Evolutionary conservation across 1,284 basidiomycete genomes (phyloP).

Genomic region (Exobasidium cylindrosporum): DNA sequence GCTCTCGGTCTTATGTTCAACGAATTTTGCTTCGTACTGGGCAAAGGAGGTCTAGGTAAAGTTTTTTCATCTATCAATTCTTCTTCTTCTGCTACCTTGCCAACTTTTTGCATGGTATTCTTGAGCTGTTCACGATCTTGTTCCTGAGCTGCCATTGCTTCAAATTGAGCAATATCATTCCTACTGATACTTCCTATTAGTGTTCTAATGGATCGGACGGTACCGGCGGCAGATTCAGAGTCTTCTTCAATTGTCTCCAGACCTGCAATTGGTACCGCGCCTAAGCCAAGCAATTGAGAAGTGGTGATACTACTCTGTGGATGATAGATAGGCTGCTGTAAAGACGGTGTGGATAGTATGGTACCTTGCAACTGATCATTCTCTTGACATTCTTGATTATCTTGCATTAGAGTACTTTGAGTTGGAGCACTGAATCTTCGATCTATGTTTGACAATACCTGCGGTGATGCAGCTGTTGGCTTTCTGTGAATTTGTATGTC

Average conservation of each 20-base stretch:
- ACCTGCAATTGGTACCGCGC: slow-evolving; percentile 14
- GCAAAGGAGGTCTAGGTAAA: slow-evolving; percentile 16
- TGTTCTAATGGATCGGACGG: slow-evolving; percentile 18
- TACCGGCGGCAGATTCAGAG: slow-evolving; percentile 40
- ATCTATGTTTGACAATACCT: not conserved
- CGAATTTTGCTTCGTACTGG: slow-evolving; percentile 1
- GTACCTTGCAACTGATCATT: slow-evolving; percentile 12
- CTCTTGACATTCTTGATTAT: not conserved
- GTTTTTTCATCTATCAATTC: slow-evolving; percentile 9
- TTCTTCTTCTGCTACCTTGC: slow-evolving; percentile 35
- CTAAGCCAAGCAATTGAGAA: slow-evolving; percentile 1
- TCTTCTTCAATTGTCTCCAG: slow-evolving; percentile 45
- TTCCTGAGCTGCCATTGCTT: slow-evolving; percentile 34
- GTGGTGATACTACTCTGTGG: slow-evolving; percentile 1
- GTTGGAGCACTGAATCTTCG: not conserved
- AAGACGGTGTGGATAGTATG: not conserved
- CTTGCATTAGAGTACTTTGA: not conserved
- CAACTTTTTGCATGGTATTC: slow-evolving; percentile 28
- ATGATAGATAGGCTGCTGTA: not conserved
- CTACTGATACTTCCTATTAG: slow-evolving; percentile 28
- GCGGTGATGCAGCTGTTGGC: not conserved
- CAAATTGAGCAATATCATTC: slow-evolving; percentile 38
- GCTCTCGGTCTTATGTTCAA: slow-evolving; percentile 24
- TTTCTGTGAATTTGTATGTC: not conserved
- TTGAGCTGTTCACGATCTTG: slow-evolving; percentile 41